These are phyloP conservation scores for Lepidium didymum DNA, from an alignment of 345 rosid species.

Conservation along the genomic window DNA sequence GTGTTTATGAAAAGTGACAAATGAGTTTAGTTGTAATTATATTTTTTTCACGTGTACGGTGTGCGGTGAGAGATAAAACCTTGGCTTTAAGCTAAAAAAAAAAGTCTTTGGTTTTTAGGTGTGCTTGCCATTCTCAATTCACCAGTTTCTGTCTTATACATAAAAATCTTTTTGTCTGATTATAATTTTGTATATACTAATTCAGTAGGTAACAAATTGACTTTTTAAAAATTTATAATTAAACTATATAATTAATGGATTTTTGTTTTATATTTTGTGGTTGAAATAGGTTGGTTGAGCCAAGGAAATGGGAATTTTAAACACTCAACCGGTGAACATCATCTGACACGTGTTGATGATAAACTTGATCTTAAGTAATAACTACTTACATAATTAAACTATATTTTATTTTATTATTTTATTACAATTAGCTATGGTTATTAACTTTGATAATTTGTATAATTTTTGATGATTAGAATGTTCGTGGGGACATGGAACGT, in stretches of 20 bases:
- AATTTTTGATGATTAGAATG: conserved; percentile 40
- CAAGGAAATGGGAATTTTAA: conserved; percentile 29
- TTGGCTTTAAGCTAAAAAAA: not conserved
- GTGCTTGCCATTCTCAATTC: conserved; percentile 24
- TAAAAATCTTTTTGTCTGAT: not conserved
- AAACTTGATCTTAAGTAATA: conserved; percentile 53
- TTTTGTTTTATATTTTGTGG: conserved; percentile 5
- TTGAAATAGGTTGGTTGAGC: conserved; percentile 41
- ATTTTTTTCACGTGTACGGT: conserved; percentile 39
- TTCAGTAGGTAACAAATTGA: not conserved
- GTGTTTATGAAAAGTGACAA: not conserved
- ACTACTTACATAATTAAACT: not conserved
- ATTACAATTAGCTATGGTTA: not conserved
- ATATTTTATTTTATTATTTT: not conserved
- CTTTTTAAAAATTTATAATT: not conserved
- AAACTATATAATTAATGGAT: not conserved
- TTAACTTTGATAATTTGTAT: not conserved
- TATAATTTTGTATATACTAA: not conserved
- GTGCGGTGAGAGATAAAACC: conserved; percentile 11
- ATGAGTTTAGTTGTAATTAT: conserved; percentile 22
- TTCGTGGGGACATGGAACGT: conserved; percentile 96
- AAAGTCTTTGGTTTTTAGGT: conserved; percentile 30
- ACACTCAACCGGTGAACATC: conserved; percentile 19
- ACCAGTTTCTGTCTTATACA: conserved; percentile 21
- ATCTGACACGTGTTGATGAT: conserved; percentile 28